Conservation (phyloP, 2,329 filamentous ascomycete species). For the Metarhizium robertsii region DNA sequence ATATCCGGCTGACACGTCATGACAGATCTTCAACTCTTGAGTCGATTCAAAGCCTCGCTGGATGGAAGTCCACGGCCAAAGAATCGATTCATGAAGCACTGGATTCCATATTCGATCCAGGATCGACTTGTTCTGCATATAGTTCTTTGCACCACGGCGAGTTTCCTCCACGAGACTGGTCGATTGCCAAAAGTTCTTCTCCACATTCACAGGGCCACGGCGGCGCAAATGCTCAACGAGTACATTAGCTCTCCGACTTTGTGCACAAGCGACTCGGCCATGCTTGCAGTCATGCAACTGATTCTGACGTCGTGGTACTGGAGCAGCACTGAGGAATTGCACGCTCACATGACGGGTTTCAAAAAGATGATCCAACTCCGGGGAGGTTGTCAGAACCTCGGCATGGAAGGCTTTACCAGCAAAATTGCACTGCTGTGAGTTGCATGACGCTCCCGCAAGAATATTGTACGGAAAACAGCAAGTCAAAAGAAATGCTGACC, state of each 20-base stretch:
- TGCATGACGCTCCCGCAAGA: neutral
- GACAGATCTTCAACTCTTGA: constrained; percentile 38
- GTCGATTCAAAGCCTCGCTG: constrained; percentile 40
- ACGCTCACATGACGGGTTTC: constrained; percentile 36
- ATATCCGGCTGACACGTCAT: neutral
- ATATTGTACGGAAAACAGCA: neutral
- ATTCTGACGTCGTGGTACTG: constrained; percentile 46
- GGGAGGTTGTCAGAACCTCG: constrained; percentile 35
- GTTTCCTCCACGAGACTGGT: constrained; percentile 40
- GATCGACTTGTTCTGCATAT: constrained; percentile 40
- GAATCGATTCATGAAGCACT: constrained; percentile 37
- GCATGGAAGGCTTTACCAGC: constrained; percentile 35
- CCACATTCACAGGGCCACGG: constrained; percentile 32
- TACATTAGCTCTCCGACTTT: constrained; percentile 28
- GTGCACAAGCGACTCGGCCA: constrained; percentile 33
- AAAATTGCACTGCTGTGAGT: constrained; percentile 40
- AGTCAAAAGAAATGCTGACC: constrained; percentile 9
- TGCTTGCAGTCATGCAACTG: constrained; percentile 39
- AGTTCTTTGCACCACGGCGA: constrained; percentile 40
- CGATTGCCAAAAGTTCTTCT: constrained; percentile 34
- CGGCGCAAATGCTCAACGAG: constrained; percentile 36
- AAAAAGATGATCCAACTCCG: constrained; percentile 37
- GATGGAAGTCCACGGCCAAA: constrained; percentile 36
- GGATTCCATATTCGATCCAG: constrained; percentile 37
- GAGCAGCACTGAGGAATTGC: constrained; percentile 35